Base-by-base conservation (phyloP, 768 basidiomycete genomes). In the Exsudoporus frostii region DNA sequence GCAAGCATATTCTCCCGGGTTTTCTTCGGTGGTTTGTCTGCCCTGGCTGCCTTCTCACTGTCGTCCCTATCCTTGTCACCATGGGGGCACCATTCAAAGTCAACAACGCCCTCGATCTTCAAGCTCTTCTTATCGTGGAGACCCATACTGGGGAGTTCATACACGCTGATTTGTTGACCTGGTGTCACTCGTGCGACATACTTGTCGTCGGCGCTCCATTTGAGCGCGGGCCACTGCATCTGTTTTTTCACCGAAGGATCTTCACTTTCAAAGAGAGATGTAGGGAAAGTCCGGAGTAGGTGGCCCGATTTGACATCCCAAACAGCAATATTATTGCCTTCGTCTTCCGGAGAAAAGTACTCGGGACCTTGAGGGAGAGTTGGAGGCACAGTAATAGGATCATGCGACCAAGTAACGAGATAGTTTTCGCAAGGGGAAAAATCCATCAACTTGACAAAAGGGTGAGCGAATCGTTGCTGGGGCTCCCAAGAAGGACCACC, bases 41-140 rank as follows among this genome's bases (percentile, higher is more conserved):
- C 63, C 51, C 70, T 70, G 50, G 65, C 66, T 41, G 52, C 66
- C 51, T 68, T 72, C 52, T 83, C 83, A 29, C 72, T 73, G 40
- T 88, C 86, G 49, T 92, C 92, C 55, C 78, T 81, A 61, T 98
- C 96, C 69, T 84, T 88, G 61, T 97, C 95, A 47, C 91, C 88
- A 45, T 85, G 82, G 33, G 97, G 97, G 61, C 92, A 92, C 97
- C 97, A 99, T 73, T 98, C 97, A 69, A 98, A 98, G 73, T 98
- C 96, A 60, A 92, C 78, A 40, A 99, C 94, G 20, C 96, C 96
- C 60, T 98, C 95, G 42, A 98, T 90, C 75, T 98, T 99, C 70
- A 98, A 74, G 61, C 88, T 91, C 76, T 98, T 99, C 76, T 96
- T 98, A 61, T 90, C 95, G 53, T 98, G 83, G 50, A 99, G 78